Evolutionary conservation across 495 filamentous ascomycete genomes (phyloP), one percentile per base, ranked within the genome.

Genomic region (Penicillium ucsense): DNA sequence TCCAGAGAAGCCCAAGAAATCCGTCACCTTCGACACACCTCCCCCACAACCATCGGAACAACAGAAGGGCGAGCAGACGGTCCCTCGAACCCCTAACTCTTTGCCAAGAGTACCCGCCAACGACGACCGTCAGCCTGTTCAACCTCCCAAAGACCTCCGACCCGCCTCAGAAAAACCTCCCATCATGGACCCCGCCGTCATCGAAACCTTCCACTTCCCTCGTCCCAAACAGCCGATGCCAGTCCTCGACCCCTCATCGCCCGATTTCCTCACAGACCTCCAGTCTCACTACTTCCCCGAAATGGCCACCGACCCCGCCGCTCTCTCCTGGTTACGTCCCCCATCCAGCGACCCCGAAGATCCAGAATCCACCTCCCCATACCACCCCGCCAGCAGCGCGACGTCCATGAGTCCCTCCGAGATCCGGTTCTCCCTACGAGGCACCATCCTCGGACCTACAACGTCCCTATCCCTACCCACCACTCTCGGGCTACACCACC

Each of bases 261-360:
- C 88, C 0, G 76, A 84, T 53, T 97, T 98, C 72, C 83, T 95
- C 42, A 63, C 74, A 27, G 80, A 85, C 48, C 79, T 98, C 7
- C 89, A 95, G 73, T 63, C 77, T 1, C 94, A 91, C 64, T 98
- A 92, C 76, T 98, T 95, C 73, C 91, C 92, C 12, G 71, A 78
- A 48, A 83, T 95, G 3, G 77, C 91, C 9, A 74, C 86, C 40
- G 88, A 96, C 66, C 89, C 91, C 0, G 80, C 84, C 29, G 81
- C 84, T 8, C 76, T 98, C 3, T 85, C 88, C 12, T 98, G 92
- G 92, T 89, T 97, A 77, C 77, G 82, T 35, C 82, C 85, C 9
- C 58, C 85, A 34, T 75, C 82, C 7, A 72, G 78, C 48, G 82
- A 85, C 53, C 48, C 58, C 39, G 67, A 77, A 60, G 77, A 78